Evolutionary conservation across 371 early-diverging fungal species (phyloP).

Genomic region (Mortierella sp.): DNA sequence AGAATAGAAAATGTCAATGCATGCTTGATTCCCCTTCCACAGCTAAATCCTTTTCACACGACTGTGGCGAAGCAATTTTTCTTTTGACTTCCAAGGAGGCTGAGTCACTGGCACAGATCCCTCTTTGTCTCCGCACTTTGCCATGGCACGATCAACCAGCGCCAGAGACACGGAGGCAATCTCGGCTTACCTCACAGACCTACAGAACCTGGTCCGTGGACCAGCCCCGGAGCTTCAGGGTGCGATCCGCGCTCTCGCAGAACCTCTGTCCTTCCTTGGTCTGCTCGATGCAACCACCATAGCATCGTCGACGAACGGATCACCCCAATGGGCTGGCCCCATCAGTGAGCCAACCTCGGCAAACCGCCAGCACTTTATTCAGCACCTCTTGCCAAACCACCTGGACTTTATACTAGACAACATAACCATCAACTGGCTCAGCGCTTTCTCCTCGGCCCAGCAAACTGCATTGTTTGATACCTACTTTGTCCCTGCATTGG

Average conservation of each 20-base stretch:
- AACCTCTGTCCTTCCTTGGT: slow-evolving; percentile 42
- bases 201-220: slow-evolving; percentile 28
- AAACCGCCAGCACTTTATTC: slow-evolving; percentile 23
- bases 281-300: neutral
- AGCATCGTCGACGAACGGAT: neutral
- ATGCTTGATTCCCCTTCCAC: neutral
- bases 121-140: neutral
- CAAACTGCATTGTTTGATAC: slow-evolving; percentile 30
- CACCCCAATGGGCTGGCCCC: slow-evolving; percentile 28
- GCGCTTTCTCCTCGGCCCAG: slow-evolving; percentile 24
- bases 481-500: slow-evolving; percentile 23
- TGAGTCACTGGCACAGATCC: no score
- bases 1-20: slow-evolving; percentile 1
- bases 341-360: slow-evolving; percentile 3
- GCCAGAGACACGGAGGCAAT: slow-evolving; percentile 29
- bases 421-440: slow-evolving; percentile 41
- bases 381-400: slow-evolving; percentile 30
- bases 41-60: no score
- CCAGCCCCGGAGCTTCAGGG: slow-evolving; percentile 15
- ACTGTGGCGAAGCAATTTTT: no score
- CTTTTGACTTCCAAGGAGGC: no score
- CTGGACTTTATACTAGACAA: slow-evolving; percentile 43
- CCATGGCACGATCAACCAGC: neutral
- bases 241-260: slow-evolving; percentile 28
- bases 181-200: slow-evolving; percentile 36